Base-by-base conservation (phyloP, 331 rosid genomes). In the Cucumis variabilis region DNA sequence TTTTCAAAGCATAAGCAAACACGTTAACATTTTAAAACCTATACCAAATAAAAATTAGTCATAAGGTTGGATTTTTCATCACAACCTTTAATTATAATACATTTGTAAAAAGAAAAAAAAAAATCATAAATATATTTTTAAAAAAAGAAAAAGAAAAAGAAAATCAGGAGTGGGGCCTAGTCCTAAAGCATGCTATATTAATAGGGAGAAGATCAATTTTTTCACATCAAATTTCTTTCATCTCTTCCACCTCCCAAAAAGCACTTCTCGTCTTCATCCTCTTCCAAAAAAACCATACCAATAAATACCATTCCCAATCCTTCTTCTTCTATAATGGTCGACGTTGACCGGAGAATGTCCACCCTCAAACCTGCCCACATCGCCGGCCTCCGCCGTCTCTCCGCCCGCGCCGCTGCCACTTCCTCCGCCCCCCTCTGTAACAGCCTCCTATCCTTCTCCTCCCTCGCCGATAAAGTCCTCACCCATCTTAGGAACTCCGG, bases 371-470 rank as follows among this genome's bases (percentile, higher is more conserved):
- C 88, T 62, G 83, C 88, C 41, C 82, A 86, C 46, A 37, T 73
- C 50, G 99, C 99, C 68, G 99, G 99, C 23, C 90, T 97, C 30
- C 96, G 99, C 19, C 98, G 99, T 0, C 94, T 97, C 55, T 97
- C 99, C 2, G 99, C 98, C 12, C 91, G 99, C 55, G 99, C 99
- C 1, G 98, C 98, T 10, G 93, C 98, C 0, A 84, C 89, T 37
- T 28, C 85, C 50, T 11, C 85, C 7, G 25, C 92, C 0, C 93
- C 98, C 0, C 85, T 87, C 0, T 94, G 98, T 3, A 92, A 94
- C 89, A 91, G 99, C 27, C 95, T 97, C 33, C 89, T 92, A 82
- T 97, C 99, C 1, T 96, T 96, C 88, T 88, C 98, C 63, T 93
- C 94, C 1, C 90, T 97, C 0, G 99, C 94, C 0, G 96, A 92